Base-by-base conservation (phyloP, 1,284 basidiomycete genomes). In the Porphyrellus sp. region DNA sequence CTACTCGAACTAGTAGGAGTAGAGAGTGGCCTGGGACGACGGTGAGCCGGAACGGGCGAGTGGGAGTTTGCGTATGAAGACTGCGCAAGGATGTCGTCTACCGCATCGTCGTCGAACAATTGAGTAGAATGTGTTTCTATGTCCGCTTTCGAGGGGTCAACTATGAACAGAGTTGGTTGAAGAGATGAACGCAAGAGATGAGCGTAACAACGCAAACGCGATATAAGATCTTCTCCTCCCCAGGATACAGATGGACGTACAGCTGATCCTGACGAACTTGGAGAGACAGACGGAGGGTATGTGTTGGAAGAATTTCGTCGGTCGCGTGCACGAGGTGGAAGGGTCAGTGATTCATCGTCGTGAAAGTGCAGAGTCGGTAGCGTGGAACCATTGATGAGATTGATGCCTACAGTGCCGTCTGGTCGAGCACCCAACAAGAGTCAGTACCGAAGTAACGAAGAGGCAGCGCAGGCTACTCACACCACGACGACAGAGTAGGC, bases 331-430 rank as follows among this genome's bases (percentile, higher is more conserved):
- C 55, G 76, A 59, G 77, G 70, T n/a, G 81, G 76, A 45, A 80
- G 70, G 23, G 79, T 80, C 70, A 80, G 82, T 0, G 92, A 93
- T 69, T 97, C 94, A 59, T 98, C 95, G 64, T 98, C 96, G 68
- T 98, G 96, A 69, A 98, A 98, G 70, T 93, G 85, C 5, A 99
- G 79, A 0, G 91, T 93, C 0, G 93, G 93, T 0, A 98, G 78
- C 0, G 93, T 93, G 35, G 92, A 81, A 13, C 94, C 93, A 57
- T 89, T 95, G 49, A 87, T 88, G 35, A 98, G 82, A 66, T 95
- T 96, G 57, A 92, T 80, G 25, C 81, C 83, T 59, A 89, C 81
- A 20, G 87, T 86, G 8, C 86, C 86, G 64, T 90, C 86, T 89
- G 51, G 24, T 48, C 28, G n/a, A 23, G 49, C 1, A 21, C 38